These are phyloP conservation scores for Dorcoceras hygrometricum DNA, from an alignment of 257 asterid species.

Conservation along the genomic window DNA sequence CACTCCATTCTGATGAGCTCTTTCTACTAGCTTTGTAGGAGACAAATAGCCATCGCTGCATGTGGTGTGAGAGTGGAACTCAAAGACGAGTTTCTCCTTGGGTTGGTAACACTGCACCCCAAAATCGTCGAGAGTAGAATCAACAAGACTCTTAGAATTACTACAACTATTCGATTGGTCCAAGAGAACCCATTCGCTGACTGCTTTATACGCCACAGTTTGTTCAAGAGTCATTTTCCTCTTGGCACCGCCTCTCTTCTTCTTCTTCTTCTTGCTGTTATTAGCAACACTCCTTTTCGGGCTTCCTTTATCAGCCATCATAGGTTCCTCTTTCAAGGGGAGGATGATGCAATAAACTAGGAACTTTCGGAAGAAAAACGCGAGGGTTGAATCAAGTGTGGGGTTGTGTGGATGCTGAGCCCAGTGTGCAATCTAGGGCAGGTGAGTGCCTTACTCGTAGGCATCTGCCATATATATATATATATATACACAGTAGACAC, in stretches of 20 bases:
- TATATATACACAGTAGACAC: background rate
- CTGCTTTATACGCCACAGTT: constrained; percentile 75
- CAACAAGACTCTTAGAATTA: constrained; percentile 25
- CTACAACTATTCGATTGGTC: constrained; percentile 40
- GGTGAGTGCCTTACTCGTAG: too few relatives aligned
- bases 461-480: background rate
- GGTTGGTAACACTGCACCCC: constrained; percentile 65
- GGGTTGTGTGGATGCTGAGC: constrained; percentile 14
- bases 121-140: constrained; percentile 57
- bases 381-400: constrained; percentile 6
- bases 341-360: background rate
- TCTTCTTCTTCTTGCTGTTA: constrained; percentile 60
- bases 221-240: constrained; percentile 83
- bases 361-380: background rate
- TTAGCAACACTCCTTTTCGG: constrained; percentile 35
- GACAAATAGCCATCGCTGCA: constrained; percentile 93
- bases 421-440: too few relatives aligned
- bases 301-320: constrained; percentile 57
- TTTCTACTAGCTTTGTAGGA: constrained; percentile 90
- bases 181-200: constrained; percentile 82
- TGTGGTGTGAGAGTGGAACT: constrained; percentile 78
- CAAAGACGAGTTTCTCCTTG: constrained; percentile 79
- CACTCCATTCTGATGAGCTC: constrained; percentile 95
- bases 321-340: constrained; percentile 18
- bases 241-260: constrained; percentile 92